Percentiles rank a stretch among this genome's conserved stretches.
Evolutionary conservation across 345 rosid species (phyloP).

Genomic region (Excoecaria cochinchinensis): DNA sequence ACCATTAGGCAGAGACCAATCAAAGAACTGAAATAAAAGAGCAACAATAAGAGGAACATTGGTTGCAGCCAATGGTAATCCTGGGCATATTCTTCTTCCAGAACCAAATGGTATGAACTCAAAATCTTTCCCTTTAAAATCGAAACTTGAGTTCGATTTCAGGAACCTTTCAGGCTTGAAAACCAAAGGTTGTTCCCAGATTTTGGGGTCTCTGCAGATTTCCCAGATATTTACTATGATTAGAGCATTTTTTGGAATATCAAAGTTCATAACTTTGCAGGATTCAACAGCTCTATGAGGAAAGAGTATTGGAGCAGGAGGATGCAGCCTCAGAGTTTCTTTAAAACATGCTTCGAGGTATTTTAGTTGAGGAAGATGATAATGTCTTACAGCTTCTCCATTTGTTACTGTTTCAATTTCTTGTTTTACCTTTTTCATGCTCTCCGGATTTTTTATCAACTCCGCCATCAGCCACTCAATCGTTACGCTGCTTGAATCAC

Average conservation of each 20-base stretch:
- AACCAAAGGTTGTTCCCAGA: constrained; percentile 20
- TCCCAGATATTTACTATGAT: constrained; percentile 28
- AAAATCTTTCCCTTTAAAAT: constrained; percentile 24
- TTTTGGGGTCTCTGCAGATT: constrained; percentile 25
- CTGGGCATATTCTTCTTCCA: constrained; percentile 34
- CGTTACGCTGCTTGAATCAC: constrained; percentile 24
- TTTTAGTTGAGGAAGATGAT: constrained; percentile 12
- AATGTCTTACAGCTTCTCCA: constrained; percentile 5
- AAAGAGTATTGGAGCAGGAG: constrained; percentile 28
- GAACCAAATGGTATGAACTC: constrained; percentile 36
- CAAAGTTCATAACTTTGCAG: constrained; percentile 21
- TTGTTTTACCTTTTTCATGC: constrained; percentile 13
- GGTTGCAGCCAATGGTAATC: constrained; percentile 26
- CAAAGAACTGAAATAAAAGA: constrained; percentile 20
- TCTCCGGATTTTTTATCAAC: constrained; percentile 19
- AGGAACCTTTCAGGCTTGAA: constrained; percentile 24
- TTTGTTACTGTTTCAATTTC: constrained; percentile 9
- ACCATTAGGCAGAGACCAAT: constrained; percentile 25
- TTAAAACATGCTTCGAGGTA: constrained; percentile 28
- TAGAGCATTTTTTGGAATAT: constrained; percentile 21
- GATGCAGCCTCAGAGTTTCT: constrained; percentile 28
- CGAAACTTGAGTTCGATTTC: neutral
- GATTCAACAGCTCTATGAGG: constrained; percentile 22
- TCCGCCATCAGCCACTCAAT: constrained; percentile 29
- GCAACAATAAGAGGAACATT: constrained; percentile 23